A percentile compares a stretch with the other conserved stretches of the same genome.
These are phyloP conservation scores for Fusarium udum DNA, from an alignment of 2,329 filamentous ascomycete species.

Conservation along the genomic window DNA sequence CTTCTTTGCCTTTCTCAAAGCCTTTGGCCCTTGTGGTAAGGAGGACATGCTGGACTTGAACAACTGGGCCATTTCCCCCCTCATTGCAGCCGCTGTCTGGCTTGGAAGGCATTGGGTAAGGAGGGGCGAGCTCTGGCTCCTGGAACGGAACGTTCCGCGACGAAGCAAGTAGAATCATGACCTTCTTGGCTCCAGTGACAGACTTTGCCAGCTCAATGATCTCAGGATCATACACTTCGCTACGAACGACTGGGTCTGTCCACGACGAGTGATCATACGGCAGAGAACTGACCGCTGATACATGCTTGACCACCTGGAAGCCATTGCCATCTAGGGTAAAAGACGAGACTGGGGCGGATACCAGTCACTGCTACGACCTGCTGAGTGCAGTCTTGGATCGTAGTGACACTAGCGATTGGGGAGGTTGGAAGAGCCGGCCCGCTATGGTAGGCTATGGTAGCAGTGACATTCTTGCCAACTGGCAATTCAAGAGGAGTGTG, in stretches of 20 bases:
- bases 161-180: neutral
- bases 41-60: neutral
- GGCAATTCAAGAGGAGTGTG: fast-evolving
- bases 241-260: neutral
- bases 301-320: neutral
- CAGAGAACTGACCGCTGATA: neutral
- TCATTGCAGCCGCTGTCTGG: fast-evolving
- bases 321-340: neutral
- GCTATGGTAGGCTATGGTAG: neutral
- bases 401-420: neutral
- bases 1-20: neutral
- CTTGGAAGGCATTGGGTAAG: neutral
- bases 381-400: neutral
- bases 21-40: neutral
- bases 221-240: neutral
- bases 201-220: neutral
- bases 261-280: neutral
- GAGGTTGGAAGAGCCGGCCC: neutral
- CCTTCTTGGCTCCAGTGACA: neutral
- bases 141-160: neutral
- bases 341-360: neutral
- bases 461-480: neutral
- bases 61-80: neutral
- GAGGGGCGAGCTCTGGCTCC: neutral
- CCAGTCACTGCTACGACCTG: neutral